phyloP scores from a whole-genome alignment of 352 stramenopile genomes.

The Globisporangium acanthophoron region DNA sequence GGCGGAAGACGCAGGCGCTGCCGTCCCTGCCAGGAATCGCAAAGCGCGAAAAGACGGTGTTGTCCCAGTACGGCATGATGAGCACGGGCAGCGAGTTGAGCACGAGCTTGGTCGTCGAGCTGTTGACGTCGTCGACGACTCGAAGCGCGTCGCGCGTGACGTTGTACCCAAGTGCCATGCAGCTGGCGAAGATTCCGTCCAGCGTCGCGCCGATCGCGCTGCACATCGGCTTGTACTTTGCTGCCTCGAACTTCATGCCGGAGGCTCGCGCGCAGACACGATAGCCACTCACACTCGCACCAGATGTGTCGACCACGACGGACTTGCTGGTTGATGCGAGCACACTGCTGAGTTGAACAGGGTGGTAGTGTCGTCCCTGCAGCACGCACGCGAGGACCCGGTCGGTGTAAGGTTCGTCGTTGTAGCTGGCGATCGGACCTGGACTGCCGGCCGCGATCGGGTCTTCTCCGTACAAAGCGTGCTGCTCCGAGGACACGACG shows the following conservation, averaged over 20 bases:
- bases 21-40: conserved; percentile 9
- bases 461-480: not conserved
- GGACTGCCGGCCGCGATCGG: conserved; percentile 1
- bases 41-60: not conserved
- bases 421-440: conserved; percentile 18
- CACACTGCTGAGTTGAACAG: conserved; percentile 23
- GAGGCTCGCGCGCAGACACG: conserved; percentile 14
- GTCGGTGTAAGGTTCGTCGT: conserved; percentile 47
- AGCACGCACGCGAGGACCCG: conserved; percentile 40
- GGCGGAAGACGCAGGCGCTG: conserved; percentile 14
- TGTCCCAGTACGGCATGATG: conserved; percentile 20
- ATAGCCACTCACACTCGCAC: conserved; percentile 17
- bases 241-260: not conserved
- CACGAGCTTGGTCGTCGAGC: conserved; percentile 8
- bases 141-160: conserved; percentile 13
- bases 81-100: conserved; percentile 14
- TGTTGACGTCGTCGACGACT: conserved; percentile 13
- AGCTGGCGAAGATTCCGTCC: conserved; percentile 15
- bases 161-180: conserved; percentile 20
- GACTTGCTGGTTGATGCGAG: conserved; percentile 7
- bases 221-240: conserved; percentile 10
- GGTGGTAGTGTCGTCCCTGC: conserved; percentile 28
- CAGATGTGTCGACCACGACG: conserved; percentile 11
- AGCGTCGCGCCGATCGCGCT: conserved; percentile 12
- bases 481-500: not conserved